Conservation (phyloP, 345 rosid species). For the Barbarea vulgaris region DNA sequence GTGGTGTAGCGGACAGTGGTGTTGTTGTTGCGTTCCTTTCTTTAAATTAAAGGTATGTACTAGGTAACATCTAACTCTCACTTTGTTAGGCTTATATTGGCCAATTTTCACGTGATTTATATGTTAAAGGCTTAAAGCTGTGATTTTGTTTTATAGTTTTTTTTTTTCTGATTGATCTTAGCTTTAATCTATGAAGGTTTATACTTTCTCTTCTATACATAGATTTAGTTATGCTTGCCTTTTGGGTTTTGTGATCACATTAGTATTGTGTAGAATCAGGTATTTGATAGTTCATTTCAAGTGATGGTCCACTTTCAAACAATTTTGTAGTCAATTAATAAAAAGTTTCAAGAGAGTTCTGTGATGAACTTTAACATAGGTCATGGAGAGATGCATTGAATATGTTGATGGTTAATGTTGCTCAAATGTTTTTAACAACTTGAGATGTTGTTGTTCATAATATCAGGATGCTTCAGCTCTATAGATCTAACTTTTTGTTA, state of each 20-base stretch:
- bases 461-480: not conserved
- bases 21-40: too few species aligned
- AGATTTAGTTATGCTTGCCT: not conserved
- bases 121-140: constrained; percentile 8
- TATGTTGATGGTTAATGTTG: not conserved
- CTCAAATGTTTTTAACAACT: not conserved
- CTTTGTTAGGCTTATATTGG: too few species aligned
- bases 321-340: constrained; percentile 27
- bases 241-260: not conserved
- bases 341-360: not conserved
- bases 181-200: not conserved
- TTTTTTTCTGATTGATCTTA: not conserved
- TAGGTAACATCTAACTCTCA: too few species aligned
- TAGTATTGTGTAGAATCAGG: not conserved
- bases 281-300: not conserved
- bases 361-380: not conserved
- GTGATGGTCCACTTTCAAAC: constrained; percentile 17
- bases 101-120: constrained; percentile 19
- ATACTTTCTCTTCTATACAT: not conserved
- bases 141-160: constrained; percentile 2
- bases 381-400: not conserved
- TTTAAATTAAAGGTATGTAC: too few species aligned
- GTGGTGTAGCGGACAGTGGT: too few species aligned
- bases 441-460: not conserved
- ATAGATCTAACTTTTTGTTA: constrained; percentile 7